Evolutionary conservation across 768 basidiomycete species (phyloP), one percentile per base, ranked within the genome.

Genomic region (Collybia sp.): DNA sequence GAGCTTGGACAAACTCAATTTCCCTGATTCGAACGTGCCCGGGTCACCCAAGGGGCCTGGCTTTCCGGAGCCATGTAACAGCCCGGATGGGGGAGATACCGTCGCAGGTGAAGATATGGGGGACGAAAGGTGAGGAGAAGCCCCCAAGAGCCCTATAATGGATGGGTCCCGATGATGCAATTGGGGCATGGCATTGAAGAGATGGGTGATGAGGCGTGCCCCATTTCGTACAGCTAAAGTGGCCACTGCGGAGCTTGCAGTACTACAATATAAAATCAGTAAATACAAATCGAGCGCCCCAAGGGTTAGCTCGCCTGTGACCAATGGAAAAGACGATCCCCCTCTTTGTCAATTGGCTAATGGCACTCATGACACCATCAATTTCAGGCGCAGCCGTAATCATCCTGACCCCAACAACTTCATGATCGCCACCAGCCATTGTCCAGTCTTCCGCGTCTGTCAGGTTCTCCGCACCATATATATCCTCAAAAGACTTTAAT

Each of bases 101-200:
- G 56, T 52, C 39, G 56, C 42, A 30, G 68, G 65, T 2, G 71
- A 65, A 43, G 68, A 62, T 25, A 25, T 25, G 0, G 63, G 63
- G 5, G 72, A 68, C 17, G 73, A 72, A 32, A 80, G 64, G 57
- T 80, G 75, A 1, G 84, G 86, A 12, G 84, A 85, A 34, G 89
- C 79, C 19, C 90, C 90, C 43, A 95, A 67, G 6, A 94, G 75
- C 19, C 93, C 93, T 46, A 94, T 91, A 57, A 94, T 90, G 10
- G 88, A 88, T 10, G 93, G 92, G 60, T 93, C 91, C 30, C 93
- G 79, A 60, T 95, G 92, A 60, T 94, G 87, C 33, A 90, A 64
- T 55, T 87, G 88, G 12, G 88, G 88, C 91, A 93, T 93, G 6
- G 91, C 89, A 53, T 95, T 95, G 80, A 92, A 93, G 18, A 94